These are phyloP conservation scores for Neonectria sp. DNA, from an alignment of 2,329 filamentous ascomycete species.

Conservation along the genomic window DNA sequence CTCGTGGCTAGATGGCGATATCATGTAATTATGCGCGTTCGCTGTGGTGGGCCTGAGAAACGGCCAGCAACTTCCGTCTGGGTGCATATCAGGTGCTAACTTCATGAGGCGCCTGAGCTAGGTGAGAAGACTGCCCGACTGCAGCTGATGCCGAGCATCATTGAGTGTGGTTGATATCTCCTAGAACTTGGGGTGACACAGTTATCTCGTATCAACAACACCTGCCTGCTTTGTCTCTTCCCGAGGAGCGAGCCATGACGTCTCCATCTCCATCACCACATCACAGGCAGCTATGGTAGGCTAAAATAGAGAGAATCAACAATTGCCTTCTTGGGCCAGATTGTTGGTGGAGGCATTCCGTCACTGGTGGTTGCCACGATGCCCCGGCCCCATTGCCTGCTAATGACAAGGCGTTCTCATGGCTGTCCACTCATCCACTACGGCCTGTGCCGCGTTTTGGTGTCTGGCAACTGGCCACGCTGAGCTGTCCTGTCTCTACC, in stretches of 20 bases:
- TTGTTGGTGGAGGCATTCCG: slow-evolving; percentile 26
- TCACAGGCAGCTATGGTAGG: too few relatives aligned
- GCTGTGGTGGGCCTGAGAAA: slow-evolving; percentile 21
- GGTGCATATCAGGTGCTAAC: slow-evolving; percentile 1
- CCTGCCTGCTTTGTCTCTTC: neutral
- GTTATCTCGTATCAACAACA: neutral
- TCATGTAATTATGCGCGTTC: neutral
- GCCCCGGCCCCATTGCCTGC: slow-evolving; percentile 16
- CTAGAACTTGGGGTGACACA: too few relatives aligned
- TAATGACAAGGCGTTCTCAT: slow-evolving; percentile 10
- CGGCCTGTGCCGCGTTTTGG: neutral
- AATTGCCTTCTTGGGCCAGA: slow-evolving; percentile 32
- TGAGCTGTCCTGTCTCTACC: slow-evolving; percentile 22
- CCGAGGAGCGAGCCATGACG: neutral
- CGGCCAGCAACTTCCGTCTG: slow-evolving; percentile 8
- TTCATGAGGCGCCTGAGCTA: neutral
- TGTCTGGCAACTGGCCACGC: slow-evolving; percentile 7
- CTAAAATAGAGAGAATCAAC: neutral
- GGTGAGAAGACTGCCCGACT: neutral
- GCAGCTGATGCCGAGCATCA: neutral
- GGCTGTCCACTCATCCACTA: slow-evolving; percentile 20
- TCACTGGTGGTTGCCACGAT: slow-evolving; percentile 28
- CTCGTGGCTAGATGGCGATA: slow-evolving; percentile 23
- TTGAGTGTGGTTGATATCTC: neutral
- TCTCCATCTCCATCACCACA: neutral